Conservation (phyloP, 495 filamentous ascomycete genomes). For the Xylaria castorea region DNA sequence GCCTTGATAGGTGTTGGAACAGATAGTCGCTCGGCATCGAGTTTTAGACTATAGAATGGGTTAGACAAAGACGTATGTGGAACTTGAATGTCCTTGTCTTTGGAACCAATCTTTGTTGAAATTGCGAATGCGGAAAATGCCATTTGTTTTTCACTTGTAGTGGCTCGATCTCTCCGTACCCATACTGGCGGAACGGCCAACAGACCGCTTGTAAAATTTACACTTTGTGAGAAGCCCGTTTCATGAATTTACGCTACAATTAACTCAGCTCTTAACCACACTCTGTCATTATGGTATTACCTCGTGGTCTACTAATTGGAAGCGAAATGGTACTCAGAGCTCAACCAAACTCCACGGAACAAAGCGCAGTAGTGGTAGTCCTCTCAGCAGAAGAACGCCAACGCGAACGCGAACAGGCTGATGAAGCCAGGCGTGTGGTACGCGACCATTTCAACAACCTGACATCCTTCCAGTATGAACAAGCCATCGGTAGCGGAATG, state of each 20-base stretch:
- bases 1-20: background rate
- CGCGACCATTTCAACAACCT: constrained; percentile 17
- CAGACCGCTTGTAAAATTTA: background rate
- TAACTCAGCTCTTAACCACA: background rate
- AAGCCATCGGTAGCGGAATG: background rate
- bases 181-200: background rate
- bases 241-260: background rate
- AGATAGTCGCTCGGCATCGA: background rate
- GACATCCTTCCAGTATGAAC: background rate
- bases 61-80: background rate
- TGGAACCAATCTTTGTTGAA: background rate
- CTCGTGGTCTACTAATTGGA: no score
- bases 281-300: background rate
- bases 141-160: background rate
- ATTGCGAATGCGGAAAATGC: background rate
- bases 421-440: background rate
- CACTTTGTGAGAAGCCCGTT: background rate
- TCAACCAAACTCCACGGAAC: background rate
- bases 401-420: background rate
- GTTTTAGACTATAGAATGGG: background rate
- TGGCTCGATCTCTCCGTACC: background rate
- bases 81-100: background rate
- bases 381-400: background rate
- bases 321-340: no score
- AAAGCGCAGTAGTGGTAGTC: background rate